Evolutionary conservation across 2,329 filamentous ascomycete species (phyloP).

Genomic region (Sclerotinia nivalis): DNA sequence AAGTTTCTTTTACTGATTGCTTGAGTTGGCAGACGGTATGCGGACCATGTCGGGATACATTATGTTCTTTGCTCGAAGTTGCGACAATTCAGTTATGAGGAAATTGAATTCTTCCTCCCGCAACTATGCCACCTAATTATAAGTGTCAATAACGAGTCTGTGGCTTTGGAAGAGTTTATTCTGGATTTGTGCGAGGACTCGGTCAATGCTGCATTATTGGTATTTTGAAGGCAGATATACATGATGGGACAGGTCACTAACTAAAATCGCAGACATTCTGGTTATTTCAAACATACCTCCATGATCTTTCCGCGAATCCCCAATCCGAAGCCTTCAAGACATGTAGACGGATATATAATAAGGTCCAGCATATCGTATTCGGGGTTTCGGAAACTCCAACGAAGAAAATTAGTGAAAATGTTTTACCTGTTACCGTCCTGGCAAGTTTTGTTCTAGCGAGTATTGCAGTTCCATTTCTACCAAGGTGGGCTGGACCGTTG

Average conservation of each 20-base stretch:
- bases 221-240: constrained; percentile 44
- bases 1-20: constrained; percentile 19
- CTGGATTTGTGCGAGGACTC: constrained; percentile 85
- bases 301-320: constrained; percentile 74
- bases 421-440: constrained; percentile 76
- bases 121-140: constrained; percentile 86
- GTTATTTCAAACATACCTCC: constrained; percentile 85
- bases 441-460: constrained; percentile 79
- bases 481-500: constrained; percentile 76
- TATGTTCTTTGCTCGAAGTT: constrained; percentile 87
- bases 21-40: constrained; percentile 67
- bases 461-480: constrained; percentile 71
- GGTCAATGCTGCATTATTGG: constrained; percentile 78
- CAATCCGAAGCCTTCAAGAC: constrained; percentile 78
- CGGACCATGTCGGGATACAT: constrained; percentile 86
- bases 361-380: constrained; percentile 85
- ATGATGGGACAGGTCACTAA: constrained; percentile 28
- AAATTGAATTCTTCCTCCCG: constrained; percentile 90
- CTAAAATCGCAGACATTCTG: constrained; percentile 69
- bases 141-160: constrained; percentile 86
- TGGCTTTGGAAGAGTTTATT: constrained; percentile 86
- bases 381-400: constrained; percentile 68
- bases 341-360: constrained; percentile 82
- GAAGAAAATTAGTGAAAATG: constrained; percentile 78
- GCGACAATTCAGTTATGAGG: constrained; percentile 84